Conservation (phyloP, 2,329 filamentous ascomycete genomes). For the Parafenestella ontariensis region DNA sequence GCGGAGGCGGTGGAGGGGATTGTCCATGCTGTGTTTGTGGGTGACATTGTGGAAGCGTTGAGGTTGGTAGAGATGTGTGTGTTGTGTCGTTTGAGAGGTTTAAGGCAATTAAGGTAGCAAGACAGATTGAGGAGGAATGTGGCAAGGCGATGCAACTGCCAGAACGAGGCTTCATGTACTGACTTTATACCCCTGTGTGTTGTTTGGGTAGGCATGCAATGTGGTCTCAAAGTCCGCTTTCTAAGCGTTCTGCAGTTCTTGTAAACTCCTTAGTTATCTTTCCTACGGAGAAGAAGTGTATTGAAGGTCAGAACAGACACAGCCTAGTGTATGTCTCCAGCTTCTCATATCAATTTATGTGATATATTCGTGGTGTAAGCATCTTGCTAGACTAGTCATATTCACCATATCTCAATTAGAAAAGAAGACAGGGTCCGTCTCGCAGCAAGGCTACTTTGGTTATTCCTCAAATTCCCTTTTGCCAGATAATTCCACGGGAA, state of each 20-base stretch:
- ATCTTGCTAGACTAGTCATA: not conserved
- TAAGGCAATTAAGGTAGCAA: too few species aligned
- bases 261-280: too few species aligned
- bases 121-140: too few species aligned
- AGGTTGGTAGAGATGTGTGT: too few species aligned
- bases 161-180: too few species aligned
- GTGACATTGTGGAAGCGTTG: not conserved
- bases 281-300: too few species aligned
- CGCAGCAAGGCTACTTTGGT: not conserved
- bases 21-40: conserved; percentile 9
- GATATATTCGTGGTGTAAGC: not conserved
- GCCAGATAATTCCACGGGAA: not conserved
- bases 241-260: not conserved
- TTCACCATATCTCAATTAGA: not conserved
- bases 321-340: too few species aligned
- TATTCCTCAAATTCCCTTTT: not conserved
- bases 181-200: not conserved
- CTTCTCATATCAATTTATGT: too few species aligned
- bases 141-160: too few species aligned
- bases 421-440: not conserved
- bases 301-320: too few species aligned
- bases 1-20: conserved; percentile 7
- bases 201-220: not conserved
- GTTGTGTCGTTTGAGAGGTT: too few species aligned
- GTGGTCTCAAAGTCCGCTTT: not conserved